Evolutionary conservation across 2,329 filamentous ascomycete genomes (phyloP), one percentile per base, ranked within the genome.

Genomic region (Talaromyces sp.): DNA sequence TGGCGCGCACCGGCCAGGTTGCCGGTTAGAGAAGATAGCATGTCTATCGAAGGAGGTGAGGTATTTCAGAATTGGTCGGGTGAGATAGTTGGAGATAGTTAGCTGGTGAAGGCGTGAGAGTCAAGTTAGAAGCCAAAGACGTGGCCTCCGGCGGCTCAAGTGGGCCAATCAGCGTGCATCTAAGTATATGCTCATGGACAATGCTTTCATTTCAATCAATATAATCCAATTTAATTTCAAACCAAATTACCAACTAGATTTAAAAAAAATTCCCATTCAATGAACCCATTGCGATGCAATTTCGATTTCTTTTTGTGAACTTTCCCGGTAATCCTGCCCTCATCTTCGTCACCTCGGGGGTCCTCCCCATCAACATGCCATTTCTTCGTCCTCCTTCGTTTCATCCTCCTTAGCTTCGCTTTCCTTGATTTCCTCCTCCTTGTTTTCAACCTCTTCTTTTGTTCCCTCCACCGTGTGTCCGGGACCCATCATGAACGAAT

Each of bases 1-100:
- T 95, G 91, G 75, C 92, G 88, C 65, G 90, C 88, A 75, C 91
- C 92, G 43, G 75, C 69, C 57, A 77, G 66, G 70, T 84, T 79
- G 58, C 77, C 76, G 62, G 81, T 79, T 65, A 95, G 80, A 65
- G 81, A 78, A 51, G 87, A 85, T 65, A 93, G 70, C 89, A 92
- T 92, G 61, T 58, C 78, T n/a, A n/a, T n/a, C n/a, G n/a, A n/a
- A n/a, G n/a, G 43, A 24, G n/a, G n/a, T 4, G 3, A 5, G 4
- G 7, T 3, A n/a, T n/a, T n/a, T n/a, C 12, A 24, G 43, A 46
- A 24, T 19, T 24, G 43, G 19, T 46, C 21, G 43, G 14, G 43
- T 11, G 43, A 46, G 41, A 19, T 43, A 9, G 41, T 43, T 21
- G 41, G 8, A 10, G 19, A 21, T 21, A 43, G 19, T 21, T 43